These are phyloP conservation scores for Echeveria elegans DNA, from an alignment of 164 flowering plant genomes.

Conservation along the genomic window DNA sequence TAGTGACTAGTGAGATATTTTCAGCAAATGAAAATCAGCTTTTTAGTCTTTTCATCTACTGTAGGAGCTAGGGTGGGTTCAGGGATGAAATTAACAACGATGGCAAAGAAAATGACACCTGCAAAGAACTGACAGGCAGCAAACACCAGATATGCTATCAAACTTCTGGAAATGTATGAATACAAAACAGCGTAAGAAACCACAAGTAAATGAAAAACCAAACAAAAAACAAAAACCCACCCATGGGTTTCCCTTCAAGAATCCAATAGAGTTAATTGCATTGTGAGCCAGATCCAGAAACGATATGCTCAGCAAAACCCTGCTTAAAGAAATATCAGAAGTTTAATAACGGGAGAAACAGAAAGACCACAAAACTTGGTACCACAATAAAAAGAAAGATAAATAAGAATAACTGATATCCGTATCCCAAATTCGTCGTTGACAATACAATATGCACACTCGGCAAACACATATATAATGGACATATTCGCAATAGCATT, in stretches of 20 bases:
- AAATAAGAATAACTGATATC: too few relatives aligned
- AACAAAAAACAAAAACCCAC: conserved; percentile 23
- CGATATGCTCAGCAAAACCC: conserved; percentile 99
- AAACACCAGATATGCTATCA: conserved; percentile 1
- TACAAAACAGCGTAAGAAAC: neutral
- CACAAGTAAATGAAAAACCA: neutral
- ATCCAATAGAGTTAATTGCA: conserved; percentile 86
- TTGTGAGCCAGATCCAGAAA: conserved; percentile 95
- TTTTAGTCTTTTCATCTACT: conserved; percentile 40
- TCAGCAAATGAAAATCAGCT: conserved; percentile 30
- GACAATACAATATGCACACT: neutral
- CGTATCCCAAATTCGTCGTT: neutral
- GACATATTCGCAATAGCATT: neutral
- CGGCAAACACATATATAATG: neutral
- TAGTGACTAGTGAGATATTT: neutral
- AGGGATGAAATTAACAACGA: conserved; percentile 67
- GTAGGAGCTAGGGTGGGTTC: conserved; percentile 66
- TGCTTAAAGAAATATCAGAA: conserved; percentile 18
- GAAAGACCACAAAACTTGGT: neutral
- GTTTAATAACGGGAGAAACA: conserved; percentile 1
- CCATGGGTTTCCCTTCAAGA: conserved; percentile 91
- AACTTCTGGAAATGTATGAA: neutral
- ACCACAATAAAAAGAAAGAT: neutral
- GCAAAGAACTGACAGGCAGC: conserved; percentile 59
- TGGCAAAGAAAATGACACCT: conserved; percentile 85